Conservation (phyloP, 306 rosid genomes). For the Senna tora region DNA sequence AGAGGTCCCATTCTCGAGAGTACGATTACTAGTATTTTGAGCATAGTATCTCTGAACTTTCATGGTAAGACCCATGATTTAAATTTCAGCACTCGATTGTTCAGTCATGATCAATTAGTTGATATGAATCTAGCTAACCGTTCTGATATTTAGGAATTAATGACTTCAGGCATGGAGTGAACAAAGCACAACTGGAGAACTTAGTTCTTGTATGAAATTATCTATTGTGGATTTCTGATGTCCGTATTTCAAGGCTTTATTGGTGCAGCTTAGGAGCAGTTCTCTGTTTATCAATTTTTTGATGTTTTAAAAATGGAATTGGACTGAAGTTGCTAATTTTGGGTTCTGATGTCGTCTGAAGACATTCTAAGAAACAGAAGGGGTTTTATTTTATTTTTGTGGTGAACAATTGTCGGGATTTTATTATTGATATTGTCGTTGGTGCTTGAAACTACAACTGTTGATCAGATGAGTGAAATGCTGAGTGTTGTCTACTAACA, state of each 20-base stretch:
- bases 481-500: neutral
- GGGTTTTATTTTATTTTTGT: neutral
- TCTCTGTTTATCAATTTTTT: conserved; percentile 17
- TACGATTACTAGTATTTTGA: conserved; percentile 50
- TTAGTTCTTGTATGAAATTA: neutral
- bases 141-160: neutral
- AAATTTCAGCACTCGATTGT: conserved; percentile 25
- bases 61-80: conserved; percentile 42
- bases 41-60: conserved; percentile 10
- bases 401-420: conserved; percentile 28
- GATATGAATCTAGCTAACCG: conserved; percentile 1
- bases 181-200: conserved; percentile 26
- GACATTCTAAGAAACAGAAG: conserved; percentile 30
- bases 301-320: neutral
- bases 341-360: conserved; percentile 23
- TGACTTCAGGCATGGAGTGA: conserved; percentile 6
- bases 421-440: neutral
- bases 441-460: conserved; percentile 29
- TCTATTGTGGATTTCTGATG: neutral
- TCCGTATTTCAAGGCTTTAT: conserved; percentile 24
- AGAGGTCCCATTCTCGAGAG: conserved; percentile 85
- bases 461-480: neutral
- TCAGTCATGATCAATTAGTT: conserved; percentile 22
- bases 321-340: conserved; percentile 20
- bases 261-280: conserved; percentile 17